phyloP scores from a whole-genome alignment of 129 eudicot species.

The Pseudognaphalium luteoalbum region DNA sequence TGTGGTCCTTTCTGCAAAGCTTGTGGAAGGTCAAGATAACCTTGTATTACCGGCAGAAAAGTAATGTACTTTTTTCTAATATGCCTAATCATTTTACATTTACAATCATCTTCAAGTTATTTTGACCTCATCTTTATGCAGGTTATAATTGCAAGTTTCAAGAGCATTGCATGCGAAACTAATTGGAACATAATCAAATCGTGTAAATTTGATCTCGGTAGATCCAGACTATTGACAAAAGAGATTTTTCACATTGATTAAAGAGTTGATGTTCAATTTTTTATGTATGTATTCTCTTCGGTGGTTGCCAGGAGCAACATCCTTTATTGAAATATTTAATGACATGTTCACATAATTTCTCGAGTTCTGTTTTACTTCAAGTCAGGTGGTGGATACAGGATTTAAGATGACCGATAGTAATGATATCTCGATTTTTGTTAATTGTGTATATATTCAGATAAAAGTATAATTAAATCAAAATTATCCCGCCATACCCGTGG shows the following conservation, averaged over 20 bases:
- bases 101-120: neutral
- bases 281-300: constrained; percentile 14
- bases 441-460: no score
- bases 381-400: no score
- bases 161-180: constrained; percentile 12
- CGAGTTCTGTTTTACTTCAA: neutral
- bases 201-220: neutral
- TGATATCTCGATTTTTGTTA: no score
- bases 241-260: constrained; percentile 16
- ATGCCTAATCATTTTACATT: neutral
- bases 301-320: neutral
- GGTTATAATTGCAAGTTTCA: constrained; percentile 27
- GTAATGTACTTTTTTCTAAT: constrained; percentile 24
- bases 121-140: constrained; percentile 20
- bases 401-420: no score
- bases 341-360: neutral
- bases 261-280: constrained; percentile 28
- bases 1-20: constrained; percentile 74
- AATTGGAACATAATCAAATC: neutral
- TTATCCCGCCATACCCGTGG: neutral
- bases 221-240: neutral
- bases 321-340: constrained; percentile 5
- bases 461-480: neutral
- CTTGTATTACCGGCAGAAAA: constrained; percentile 66
- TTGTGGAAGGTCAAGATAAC: constrained; percentile 87